Base-by-base conservation (phyloP, 2,329 filamentous ascomycete species). In the Calonectria pteridis region DNA sequence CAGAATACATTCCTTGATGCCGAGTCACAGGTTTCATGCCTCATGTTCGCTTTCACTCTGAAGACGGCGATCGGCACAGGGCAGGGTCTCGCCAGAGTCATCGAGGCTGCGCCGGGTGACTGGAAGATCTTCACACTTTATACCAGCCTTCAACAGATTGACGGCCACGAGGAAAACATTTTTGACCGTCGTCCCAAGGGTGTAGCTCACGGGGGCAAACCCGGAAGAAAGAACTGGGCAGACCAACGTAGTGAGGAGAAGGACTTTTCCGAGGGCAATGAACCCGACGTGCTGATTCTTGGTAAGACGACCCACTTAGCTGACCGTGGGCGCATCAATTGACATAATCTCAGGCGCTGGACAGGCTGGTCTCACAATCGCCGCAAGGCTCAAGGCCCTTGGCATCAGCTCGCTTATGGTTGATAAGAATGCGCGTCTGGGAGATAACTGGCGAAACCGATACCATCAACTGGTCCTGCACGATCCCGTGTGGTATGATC, bases 121-220 rank as follows among this genome's bases (percentile, higher is more conserved):
- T 94, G 91, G 92, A 92, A 91, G 80, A 89, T 91, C 0, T 93
- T 90, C 74, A 92, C 91, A 1, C 78, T 94, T 0, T 94, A 91
- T 78, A 94, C 93, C 0, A 85, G 86, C 0, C 83, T 94, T 6
- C 80, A 86, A 2, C 87, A 89, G 55, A 76, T 94, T 10, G 88
- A 85, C 6, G 90, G 88, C 0, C 83, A 88, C 65, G 88, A 91
- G 71, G 91, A 94, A 80, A 75, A 77, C 0, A 80, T 86, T 1
- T 85, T 87, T 3, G 78, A 77, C 1, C 86, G 85, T 4, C 86
- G 93, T 29, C 87, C 91, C 0, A 84, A 84, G n/a, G 93, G 93
- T 0, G 91, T 88, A 4, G 83, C 88, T 49, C 91, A 93, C 77
- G 91, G 90, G 0, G 87, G 84, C 4, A 85, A 87, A 59, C 81